A percentile compares a stretch with the other conserved stretches of the same genome.
phyloP scores from a whole-genome alignment of 148 eudicot species.

The Polygonum aviculare region DNA sequence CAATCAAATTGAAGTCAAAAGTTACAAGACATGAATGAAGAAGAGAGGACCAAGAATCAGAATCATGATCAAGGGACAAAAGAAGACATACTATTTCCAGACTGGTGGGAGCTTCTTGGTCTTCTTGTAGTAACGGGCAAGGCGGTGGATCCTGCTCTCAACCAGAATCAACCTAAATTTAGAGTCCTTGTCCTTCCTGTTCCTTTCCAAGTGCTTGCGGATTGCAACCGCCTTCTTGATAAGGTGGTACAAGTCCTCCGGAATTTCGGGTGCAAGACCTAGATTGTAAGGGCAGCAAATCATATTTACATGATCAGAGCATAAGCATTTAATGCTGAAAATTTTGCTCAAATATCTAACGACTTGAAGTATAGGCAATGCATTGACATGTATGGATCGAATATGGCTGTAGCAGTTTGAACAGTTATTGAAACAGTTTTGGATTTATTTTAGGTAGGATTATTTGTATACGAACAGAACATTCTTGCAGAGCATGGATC shows the following conservation, averaged over 20 bases:
- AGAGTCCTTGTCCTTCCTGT: slow-evolving; percentile 37
- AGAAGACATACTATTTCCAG: slow-evolving; percentile 31
- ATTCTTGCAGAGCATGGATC: too few relatives aligned
- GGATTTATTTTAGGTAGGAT: too few relatives aligned
- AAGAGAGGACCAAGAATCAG: background rate
- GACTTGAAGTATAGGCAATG: too few relatives aligned
- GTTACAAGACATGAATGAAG: background rate
- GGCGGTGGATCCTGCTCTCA: slow-evolving; percentile 35
- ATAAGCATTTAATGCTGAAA: background rate
- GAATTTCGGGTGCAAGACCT: slow-evolving; percentile 39
- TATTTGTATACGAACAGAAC: too few relatives aligned
- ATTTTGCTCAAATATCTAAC: background rate
- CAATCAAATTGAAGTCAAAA: background rate
- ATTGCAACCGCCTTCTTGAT: slow-evolving; percentile 40
- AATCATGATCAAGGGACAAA: background rate
- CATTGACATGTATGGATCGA: background rate
- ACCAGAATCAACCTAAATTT: slow-evolving; percentile 34
- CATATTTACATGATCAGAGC: background rate
- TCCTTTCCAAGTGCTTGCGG: slow-evolving; percentile 35
- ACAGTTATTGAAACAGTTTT: background rate
- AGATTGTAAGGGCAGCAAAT: background rate
- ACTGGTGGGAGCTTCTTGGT: slow-evolving; percentile 42
- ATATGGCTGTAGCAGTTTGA: background rate
- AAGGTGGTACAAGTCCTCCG: slow-evolving; percentile 33
- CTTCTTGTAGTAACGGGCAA: slow-evolving; percentile 37